Evolutionary conservation across 768 basidiomycete species (phyloP), one percentile per base, ranked within the genome.

Genomic region (Chiua virens): DNA sequence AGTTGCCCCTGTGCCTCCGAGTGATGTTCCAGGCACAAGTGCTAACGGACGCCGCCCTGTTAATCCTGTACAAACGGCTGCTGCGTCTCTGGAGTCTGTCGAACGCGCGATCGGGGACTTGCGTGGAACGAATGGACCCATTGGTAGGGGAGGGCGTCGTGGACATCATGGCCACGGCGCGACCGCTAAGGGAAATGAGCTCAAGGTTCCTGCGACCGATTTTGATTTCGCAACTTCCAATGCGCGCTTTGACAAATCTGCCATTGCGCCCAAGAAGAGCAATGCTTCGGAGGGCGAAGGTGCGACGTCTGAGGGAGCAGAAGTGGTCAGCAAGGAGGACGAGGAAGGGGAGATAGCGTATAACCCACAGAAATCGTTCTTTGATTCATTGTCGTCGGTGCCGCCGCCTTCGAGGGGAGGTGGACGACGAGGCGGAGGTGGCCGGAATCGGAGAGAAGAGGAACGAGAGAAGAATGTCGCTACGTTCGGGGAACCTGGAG

Each of bases 401-500:
- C 70, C 65, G 0, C 71, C 67, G 4, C 58, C 63, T 1, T 42
- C 57, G 18, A 65, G 75, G 23, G 74, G 75, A 15, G 72, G 76
- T 3, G 70, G 74, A 7, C 62, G 78, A 38, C 63, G 76, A 1
- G 70, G 78, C 15, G 75, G 78, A 5, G 76, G 70, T 0, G 89
- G 85, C 1, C 74, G 85, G 46, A 88, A 82, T 58, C 76, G 89
- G 58, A 71, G 90, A 39, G 89, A 92, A 58, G 91, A 92, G 59
- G 90, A 92, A 64, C 71, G 90, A 53, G 88, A 90, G 68, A 82
- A 80, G 68, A 92, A 92, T 60, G 82, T 92, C 9, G 86, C 87
- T 27, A 92, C 90, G 8, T 93, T 93, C 75, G 91, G 90, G 3
- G 90, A 92, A 65, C 83, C 89, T 8, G 89, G 89, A 11, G 86